Base-by-base conservation (phyloP, 805 yeast genomes). In the Wickerhamia fluorescens region DNA sequence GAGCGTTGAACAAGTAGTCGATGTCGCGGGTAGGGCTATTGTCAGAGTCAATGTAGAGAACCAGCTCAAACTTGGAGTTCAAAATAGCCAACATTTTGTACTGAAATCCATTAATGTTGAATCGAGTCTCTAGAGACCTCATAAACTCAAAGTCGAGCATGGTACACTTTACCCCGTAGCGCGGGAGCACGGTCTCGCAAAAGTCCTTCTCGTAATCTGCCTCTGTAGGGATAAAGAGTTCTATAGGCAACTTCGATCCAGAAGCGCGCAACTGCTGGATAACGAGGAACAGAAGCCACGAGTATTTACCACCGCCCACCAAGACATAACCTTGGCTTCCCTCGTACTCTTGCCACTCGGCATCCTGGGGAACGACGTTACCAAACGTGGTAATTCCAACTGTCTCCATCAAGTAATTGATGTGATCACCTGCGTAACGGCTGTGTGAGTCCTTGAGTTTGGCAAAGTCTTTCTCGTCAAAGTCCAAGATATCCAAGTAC, bases 71-170 rank as follows among this genome's bases (percentile, higher is more conserved):
- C 16, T 47, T 42, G 0, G 94, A 81, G 10, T 78, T 75, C 35
- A 84, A 55, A 21, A 85, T 46, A 0, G 94, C 69, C 31, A 71
- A 52, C 56, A 67, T 59, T 40, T 72, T 72, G 46, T 59, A 69
- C 47, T 71, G 76, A 42, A 51, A 72, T 1, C 74, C 74, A 14
- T 63, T 58, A 24, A 69, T 41, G 4, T 47, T 38, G 31, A 60
- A 46, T 12, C 37, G 35, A 9, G 24, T 17, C 9, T 23, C 25
- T 24, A 45, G 35, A 23, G 26, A 23, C 7, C 33, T 33, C 16
- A 44, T 44, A 18, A 52, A 34, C 1, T 33, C 30, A 6, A 43
- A 33, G 27, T 68, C 66, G 14, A 71, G 62, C 14, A 68, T 42
- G 29, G 64, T 57, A 56, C 78, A 72, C 26, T 50, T 44, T 14